Evolutionary conservation across 768 basidiomycete genomes (phyloP).

Genomic region (Collybia mongolica): DNA sequence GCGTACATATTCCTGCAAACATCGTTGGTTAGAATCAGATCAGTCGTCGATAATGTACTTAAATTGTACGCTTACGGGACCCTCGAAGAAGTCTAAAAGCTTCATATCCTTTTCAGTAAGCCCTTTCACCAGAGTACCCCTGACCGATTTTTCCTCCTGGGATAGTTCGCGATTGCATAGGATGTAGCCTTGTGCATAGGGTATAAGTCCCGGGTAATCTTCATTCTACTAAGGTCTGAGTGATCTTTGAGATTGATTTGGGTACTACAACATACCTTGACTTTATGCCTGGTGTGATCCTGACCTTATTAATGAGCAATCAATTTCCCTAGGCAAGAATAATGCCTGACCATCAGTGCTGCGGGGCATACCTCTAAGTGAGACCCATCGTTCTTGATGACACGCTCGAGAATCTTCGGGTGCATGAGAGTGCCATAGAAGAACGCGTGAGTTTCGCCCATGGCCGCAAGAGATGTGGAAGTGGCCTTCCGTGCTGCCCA

Average conservation of each 20-base stretch:
- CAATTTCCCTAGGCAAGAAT: not conserved
- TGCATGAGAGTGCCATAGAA: constrained; percentile 93
- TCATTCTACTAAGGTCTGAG: constrained; percentile 37
- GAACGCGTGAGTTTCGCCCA: constrained; percentile 44
- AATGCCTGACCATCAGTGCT: constrained; percentile 57
- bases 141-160: constrained; percentile 65
- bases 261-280: constrained; percentile 47
- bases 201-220: constrained; percentile 86
- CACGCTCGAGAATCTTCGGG: constrained; percentile 75
- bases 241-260: not conserved
- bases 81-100: constrained; percentile 83
- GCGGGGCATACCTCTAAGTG: constrained; percentile 73
- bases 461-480: not conserved
- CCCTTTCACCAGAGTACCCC: constrained; percentile 78
- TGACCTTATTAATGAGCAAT: constrained; percentile 22
- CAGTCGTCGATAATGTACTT: too few species aligned
- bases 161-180: constrained; percentile 52
- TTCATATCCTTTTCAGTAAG: constrained; percentile 61
- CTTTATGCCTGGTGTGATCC: constrained; percentile 81
- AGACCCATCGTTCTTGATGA: constrained; percentile 67
- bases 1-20: constrained; percentile 69
- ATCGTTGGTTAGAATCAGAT: not conserved
- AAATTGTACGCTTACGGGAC: constrained; percentile 46
- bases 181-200: constrained; percentile 44
- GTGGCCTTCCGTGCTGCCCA: not conserved